Conservation (phyloP, 1,139 yeast genomes). For the Candida tetrigidarum region DNA sequence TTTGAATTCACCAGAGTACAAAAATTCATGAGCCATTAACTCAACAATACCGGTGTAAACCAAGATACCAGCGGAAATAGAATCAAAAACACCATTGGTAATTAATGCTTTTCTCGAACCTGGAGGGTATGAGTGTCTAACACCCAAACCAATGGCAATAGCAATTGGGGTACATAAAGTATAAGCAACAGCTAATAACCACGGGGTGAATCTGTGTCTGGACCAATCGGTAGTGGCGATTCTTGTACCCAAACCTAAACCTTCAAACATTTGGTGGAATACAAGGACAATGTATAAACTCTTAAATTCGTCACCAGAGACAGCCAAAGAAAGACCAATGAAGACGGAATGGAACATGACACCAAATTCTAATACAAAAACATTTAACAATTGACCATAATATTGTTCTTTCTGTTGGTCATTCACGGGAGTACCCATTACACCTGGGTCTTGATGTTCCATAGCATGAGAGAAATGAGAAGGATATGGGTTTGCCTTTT, state of each 20-base stretch:
- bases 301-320: constrained; percentile 71
- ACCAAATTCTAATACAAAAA: constrained; percentile 77
- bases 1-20: constrained; percentile 66
- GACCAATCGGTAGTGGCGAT: constrained; percentile 79
- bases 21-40: constrained; percentile 86
- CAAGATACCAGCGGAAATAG: constrained; percentile 85
- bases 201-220: constrained; percentile 52
- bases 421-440: constrained; percentile 43
- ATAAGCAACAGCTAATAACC: constrained; percentile 61
- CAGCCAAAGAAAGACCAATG: constrained; percentile 75
- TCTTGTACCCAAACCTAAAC: constrained; percentile 89
- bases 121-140: constrained; percentile 64
- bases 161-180: constrained; percentile 83
- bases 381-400: constrained; percentile 46
- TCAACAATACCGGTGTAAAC: constrained; percentile 87
- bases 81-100: constrained; percentile 78
- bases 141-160: constrained; percentile 86
- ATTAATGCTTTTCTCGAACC: constrained; percentile 68
- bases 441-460: constrained; percentile 60
- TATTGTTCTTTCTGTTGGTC: constrained; percentile 41
- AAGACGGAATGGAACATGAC: constrained; percentile 82
- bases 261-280: constrained; percentile 94
- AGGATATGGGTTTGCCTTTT: constrained; percentile 33
- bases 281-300: constrained; percentile 79
- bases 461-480: constrained; percentile 52